Evolutionary conservation across 495 filamentous ascomycete genomes (phyloP).

Genomic region (Neurospora sp.): DNA sequence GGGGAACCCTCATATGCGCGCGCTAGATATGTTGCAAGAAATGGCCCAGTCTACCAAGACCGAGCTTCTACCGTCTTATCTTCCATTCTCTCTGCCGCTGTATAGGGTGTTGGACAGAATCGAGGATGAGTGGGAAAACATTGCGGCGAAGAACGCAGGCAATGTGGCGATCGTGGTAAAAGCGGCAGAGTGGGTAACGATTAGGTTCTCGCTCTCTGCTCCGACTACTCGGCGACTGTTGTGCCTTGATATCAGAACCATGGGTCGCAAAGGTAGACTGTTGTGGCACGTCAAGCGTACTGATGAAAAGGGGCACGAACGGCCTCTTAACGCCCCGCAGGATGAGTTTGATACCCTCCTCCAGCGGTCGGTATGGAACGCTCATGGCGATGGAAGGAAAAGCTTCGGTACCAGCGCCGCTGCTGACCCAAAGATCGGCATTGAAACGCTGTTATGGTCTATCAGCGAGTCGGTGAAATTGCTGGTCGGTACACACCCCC

Average conservation of each 20-base stretch:
- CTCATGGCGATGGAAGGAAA: conserved; percentile 20
- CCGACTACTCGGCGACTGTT: conserved; percentile 15
- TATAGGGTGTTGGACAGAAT: conserved; percentile 52
- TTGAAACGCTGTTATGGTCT: conserved; percentile 18
- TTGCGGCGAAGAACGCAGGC: conserved; percentile 23
- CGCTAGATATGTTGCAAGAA: conserved; percentile 51
- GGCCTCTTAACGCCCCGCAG: conserved; percentile 7
- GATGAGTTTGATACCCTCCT: conserved; percentile 35
- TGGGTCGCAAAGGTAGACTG: conserved; percentile 19
- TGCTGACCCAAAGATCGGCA: conserved; percentile 20
- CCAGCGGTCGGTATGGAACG: conserved; percentile 24
- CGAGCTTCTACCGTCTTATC: conserved; percentile 24
- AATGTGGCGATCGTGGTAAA: conserved; percentile 30
- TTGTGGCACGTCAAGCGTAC: conserved; percentile 34
- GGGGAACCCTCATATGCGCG: conserved; percentile 67
- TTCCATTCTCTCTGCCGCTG: conserved; percentile 55
- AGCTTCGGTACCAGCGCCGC: conserved; percentile 24
- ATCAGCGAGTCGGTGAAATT: conserved; percentile 23
- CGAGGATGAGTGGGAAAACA: conserved; percentile 31
- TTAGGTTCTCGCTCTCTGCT: conserved; percentile 33
- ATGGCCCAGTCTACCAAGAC: conserved; percentile 45
- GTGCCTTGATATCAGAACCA: conserved; percentile 28
- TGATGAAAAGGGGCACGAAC: neutral
- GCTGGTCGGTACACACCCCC: conserved; percentile 12
- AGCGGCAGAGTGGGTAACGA: conserved; percentile 36